phyloP scores from a whole-genome alignment of 169 alveolate species.

The Cryptosporidium xiaoi region DNA sequence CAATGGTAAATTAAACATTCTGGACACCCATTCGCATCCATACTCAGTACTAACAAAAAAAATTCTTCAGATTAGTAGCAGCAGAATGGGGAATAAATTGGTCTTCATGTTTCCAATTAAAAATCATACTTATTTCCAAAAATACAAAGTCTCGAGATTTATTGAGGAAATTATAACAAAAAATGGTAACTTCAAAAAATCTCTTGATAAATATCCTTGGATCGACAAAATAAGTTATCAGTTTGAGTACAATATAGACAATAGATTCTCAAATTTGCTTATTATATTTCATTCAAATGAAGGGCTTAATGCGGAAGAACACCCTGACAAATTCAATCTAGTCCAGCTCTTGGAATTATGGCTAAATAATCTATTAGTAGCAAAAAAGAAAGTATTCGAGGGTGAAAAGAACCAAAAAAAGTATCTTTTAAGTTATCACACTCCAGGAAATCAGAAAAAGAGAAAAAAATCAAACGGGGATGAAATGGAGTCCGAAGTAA shows the following conservation, averaged over 20 bases:
- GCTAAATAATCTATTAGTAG: not conserved
- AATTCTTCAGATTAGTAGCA: conserved; percentile 35
- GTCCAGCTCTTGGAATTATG: conserved; percentile 22
- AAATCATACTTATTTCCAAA: not conserved
- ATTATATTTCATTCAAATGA: conserved; percentile 5
- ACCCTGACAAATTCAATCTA: conserved; percentile 6
- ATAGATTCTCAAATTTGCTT: conserved; percentile 21
- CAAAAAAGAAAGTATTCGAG: not conserved
- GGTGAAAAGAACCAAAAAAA: not conserved
- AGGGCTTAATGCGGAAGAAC: conserved; percentile 11
- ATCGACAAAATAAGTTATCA: not conserved
- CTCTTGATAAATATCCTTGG: conserved; percentile 5
- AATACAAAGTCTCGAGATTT: not conserved
- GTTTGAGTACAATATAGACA: conserved; percentile 30
- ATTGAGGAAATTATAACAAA: not conserved
- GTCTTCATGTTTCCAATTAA: conserved; percentile 25
- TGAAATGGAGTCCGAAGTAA: not conserved
- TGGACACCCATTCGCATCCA: conserved; percentile 3
- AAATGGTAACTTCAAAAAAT: not conserved
- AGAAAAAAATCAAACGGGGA: not conserved
- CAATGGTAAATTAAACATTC: not conserved
- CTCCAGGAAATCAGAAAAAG: not conserved
- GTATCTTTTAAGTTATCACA: not conserved
- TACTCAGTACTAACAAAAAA: conserved; percentile 20
- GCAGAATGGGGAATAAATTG: conserved; percentile 13